phyloP scores from a whole-genome alignment of 495 filamentous ascomycete genomes.

The Cercophora scortea region DNA sequence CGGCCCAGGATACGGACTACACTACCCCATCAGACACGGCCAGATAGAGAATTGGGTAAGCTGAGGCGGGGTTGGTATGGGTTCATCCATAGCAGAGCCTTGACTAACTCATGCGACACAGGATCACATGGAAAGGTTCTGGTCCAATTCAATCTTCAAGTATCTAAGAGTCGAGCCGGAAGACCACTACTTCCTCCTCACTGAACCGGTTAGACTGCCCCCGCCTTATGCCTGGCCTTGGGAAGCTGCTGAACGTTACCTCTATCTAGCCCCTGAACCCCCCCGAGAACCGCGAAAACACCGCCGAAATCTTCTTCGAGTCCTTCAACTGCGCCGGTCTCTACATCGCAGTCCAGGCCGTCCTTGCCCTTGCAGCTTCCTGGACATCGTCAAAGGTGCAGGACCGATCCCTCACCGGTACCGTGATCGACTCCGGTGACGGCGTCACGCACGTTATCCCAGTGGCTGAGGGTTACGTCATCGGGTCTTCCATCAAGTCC shows the following conservation, averaged over 20 bases:
- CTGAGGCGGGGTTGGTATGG: not conserved
- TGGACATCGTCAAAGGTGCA: conserved; percentile 98
- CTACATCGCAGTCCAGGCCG: conserved; percentile 97
- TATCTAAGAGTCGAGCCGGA: conserved; percentile 97
- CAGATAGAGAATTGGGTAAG: conserved; percentile 96
- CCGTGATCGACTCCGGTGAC: conserved; percentile 94
- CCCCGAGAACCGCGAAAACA: conserved; percentile 97
- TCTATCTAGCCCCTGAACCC: conserved; percentile 90
- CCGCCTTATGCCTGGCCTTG: not conserved
- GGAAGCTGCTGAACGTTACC: conserved; percentile 7
- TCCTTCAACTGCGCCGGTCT: conserved; percentile 98
- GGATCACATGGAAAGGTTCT: conserved; percentile 99
- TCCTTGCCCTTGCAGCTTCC: conserved; percentile 90
- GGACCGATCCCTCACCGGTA: conserved; percentile 93
- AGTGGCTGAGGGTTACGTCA: conserved; percentile 97
- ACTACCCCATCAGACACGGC: conserved; percentile 95
- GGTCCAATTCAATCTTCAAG: conserved; percentile 99
- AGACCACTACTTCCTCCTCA: conserved; percentile 96
- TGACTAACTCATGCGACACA: conserved; percentile 26
- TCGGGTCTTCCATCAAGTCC: conserved; percentile 96
- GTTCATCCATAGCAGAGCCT: not conserved
- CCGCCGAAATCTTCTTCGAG: conserved; percentile 99
- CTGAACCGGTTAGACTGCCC: conserved; percentile 67
- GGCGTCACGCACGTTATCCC: conserved; percentile 99
- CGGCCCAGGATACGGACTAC: conserved; percentile 74